These are phyloP conservation scores for Keqinozyma sinolaborantium DNA, from an alignment of 1,139 yeast species.

Conservation along the genomic window DNA sequence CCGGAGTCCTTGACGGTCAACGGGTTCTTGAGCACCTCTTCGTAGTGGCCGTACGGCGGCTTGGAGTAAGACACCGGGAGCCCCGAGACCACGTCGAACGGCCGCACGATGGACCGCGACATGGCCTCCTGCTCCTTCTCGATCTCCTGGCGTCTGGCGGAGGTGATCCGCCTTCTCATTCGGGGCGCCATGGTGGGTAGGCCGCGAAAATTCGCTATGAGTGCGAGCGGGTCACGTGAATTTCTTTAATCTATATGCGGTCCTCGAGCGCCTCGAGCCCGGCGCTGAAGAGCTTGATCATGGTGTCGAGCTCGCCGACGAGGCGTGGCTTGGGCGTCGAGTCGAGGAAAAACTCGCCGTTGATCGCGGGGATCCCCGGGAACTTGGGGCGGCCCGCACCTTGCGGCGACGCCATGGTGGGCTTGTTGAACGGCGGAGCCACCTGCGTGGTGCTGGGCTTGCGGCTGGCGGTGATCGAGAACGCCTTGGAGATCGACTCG, in stretches of 20 bases:
- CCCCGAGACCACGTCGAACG: conserved; percentile 63
- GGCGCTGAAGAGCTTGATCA: conserved; percentile 36
- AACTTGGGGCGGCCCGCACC: conserved; percentile 16
- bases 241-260: conserved; percentile 12
- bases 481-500: neutral
- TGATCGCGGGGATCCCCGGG: conserved; percentile 36
- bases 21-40: conserved; percentile 57
- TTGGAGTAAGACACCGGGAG: conserved; percentile 65
- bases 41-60: conserved; percentile 55
- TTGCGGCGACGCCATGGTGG: conserved; percentile 5
- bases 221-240: neutral
- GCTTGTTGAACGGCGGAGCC: neutral
- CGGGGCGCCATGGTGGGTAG: conserved; percentile 34
- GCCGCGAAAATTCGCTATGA: neutral
- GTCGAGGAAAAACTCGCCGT: conserved; percentile 38
- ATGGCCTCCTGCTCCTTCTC: conserved; percentile 45
- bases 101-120: conserved; percentile 48
- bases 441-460: neutral
- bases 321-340: conserved; percentile 32
- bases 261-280: conserved; percentile 43
- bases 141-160: conserved; percentile 45
- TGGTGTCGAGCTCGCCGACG: conserved; percentile 34
- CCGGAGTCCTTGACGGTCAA: conserved; percentile 72
- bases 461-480: neutral
- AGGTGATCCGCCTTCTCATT: conserved; percentile 43